Base-by-base conservation (phyloP, 2,329 filamentous ascomycete species). In the Pseudogymnoascus sp. region DNA sequence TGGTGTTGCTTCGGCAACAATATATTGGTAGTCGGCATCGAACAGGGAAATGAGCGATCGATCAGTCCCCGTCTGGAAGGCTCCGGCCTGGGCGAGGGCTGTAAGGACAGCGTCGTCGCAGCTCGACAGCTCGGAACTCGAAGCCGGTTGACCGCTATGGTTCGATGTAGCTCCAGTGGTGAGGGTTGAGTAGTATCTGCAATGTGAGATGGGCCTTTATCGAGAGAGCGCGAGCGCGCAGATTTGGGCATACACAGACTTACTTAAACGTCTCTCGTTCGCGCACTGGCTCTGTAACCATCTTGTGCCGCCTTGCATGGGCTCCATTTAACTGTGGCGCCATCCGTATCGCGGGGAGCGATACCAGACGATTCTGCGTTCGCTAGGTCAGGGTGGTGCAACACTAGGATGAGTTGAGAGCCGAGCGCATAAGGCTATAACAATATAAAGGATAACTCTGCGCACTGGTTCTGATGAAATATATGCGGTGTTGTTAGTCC, bases 31-130 rank as follows among this genome's bases (percentile, higher is more conserved):
- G 2, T 28, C 11, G 14, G 25, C 7, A 35, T 57, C 47, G 47
- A 57, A 57, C 33, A 57, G 25, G n/a, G 47, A 57, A 15, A 57
- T 57, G n/a, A 57, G 25, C 25, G 47, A 57, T 35, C 47, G 47
- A 57, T 30, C 47, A 12, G 47, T 57, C 47, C 47, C 22, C 8
- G 47, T 57, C 47, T 35, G 50, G 50, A 33, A 35, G 33, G 20
- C 33, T 57, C 28, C 50, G 22, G 33, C 28, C 33, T 57, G 50
- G 22, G 50, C 50, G 22, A 57, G 50, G 22, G 50, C 25, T 14
- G 50, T 33, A 36, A 57, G 50, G 28, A 57, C 28, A 57, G n/a
- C 18, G 33, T 57, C 50, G n/a, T 30, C 28, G 28, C 28, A 30
- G 22, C 28, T 57, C 50, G 28, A 20, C 20, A 57, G 50, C 50